These are phyloP conservation scores for Sequoiadendron giganteum DNA, from an alignment of 75 land plant genomes.

Conservation along the genomic window DNA sequence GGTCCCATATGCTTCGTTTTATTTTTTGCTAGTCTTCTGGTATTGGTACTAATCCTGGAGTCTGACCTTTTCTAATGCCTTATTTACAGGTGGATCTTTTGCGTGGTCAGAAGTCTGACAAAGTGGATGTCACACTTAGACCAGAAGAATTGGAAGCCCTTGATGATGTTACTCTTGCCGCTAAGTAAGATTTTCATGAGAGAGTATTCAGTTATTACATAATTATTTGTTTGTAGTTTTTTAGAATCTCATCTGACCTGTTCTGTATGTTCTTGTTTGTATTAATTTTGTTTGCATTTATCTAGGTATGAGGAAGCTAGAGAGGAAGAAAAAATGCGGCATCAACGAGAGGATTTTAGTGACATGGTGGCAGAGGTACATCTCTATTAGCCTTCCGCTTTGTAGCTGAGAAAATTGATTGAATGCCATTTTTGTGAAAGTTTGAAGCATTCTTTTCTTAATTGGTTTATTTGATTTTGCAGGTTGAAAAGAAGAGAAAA, in stretches of 20 bases:
- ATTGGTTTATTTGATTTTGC: conserved; percentile 20
- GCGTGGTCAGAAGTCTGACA: conserved; percentile 88
- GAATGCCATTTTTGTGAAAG: not conserved
- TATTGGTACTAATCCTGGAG: not conserved
- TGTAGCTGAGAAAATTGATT: not conserved
- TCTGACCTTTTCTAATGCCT: not conserved
- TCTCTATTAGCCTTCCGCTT: not conserved
- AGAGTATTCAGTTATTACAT: not conserved
- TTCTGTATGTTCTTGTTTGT: not conserved
- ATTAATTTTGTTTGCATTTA: not conserved
- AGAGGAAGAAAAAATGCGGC: conserved; percentile 80
- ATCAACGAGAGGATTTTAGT: conserved; percentile 94
- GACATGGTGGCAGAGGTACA: conserved; percentile 99
- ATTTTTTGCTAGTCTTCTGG: not conserved
- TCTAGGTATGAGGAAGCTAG: conserved; percentile 95
- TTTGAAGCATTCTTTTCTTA: not conserved
- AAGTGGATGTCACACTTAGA: conserved; percentile 91
- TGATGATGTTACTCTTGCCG: conserved; percentile 82
- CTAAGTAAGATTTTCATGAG: conserved; percentile 62
- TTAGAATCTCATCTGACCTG: not conserved
- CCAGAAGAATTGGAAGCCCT: conserved; percentile 92
- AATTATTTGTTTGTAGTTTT: not conserved
- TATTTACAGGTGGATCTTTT: conserved; percentile 79
- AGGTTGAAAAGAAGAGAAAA: conserved; percentile 92
- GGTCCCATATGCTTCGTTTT: not conserved